Percentiles rank a stretch among this genome's conserved stretches.
phyloP scores from a whole-genome alignment of 768 basidiomycete genomes.

The Cantharellus anzutake region DNA sequence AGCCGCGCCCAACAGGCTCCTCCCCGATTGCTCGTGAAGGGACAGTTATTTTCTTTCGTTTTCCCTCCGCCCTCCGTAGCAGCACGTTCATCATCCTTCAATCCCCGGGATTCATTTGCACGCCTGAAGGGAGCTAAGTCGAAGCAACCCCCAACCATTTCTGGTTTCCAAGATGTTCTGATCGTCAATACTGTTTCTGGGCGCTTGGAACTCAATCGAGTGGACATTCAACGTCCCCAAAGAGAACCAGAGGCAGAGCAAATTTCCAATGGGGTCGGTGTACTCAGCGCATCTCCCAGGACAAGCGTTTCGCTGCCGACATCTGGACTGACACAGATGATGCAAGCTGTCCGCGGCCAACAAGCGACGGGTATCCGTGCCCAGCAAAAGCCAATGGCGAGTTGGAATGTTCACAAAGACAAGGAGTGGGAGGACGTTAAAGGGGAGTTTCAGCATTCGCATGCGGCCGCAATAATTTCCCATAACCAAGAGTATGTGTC shows the following conservation, averaged over 20 bases:
- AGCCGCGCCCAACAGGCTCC: slow-evolving; percentile 14
- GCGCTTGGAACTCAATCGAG: background rate
- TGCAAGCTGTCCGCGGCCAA: background rate
- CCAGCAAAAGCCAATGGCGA: slow-evolving; percentile 30
- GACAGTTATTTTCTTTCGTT: background rate
- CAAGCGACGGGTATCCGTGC: slow-evolving; percentile 11
- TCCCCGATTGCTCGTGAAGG: background rate
- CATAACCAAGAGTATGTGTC: background rate
- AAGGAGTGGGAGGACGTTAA: slow-evolving; percentile 36
- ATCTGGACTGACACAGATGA: slow-evolving; percentile 2
- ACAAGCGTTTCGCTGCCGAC: background rate
- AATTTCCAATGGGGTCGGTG: background rate
- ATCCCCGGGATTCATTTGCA: background rate
- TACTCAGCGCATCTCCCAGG: background rate
- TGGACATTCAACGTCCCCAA: background rate
- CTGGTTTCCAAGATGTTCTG: slow-evolving; percentile 6
- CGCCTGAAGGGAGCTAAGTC: background rate
- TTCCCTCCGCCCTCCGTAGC: background rate
- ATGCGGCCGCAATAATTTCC: background rate
- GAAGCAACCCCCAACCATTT: background rate
- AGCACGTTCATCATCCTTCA: background rate
- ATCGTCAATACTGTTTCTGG: background rate
- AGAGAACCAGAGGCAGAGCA: background rate
- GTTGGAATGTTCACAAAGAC: slow-evolving; percentile 41
- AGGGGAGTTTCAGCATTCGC: slow-evolving; percentile 11